Conservation (phyloP, 2,329 filamentous ascomycete species). For the Epichloe gansuensis region DNA sequence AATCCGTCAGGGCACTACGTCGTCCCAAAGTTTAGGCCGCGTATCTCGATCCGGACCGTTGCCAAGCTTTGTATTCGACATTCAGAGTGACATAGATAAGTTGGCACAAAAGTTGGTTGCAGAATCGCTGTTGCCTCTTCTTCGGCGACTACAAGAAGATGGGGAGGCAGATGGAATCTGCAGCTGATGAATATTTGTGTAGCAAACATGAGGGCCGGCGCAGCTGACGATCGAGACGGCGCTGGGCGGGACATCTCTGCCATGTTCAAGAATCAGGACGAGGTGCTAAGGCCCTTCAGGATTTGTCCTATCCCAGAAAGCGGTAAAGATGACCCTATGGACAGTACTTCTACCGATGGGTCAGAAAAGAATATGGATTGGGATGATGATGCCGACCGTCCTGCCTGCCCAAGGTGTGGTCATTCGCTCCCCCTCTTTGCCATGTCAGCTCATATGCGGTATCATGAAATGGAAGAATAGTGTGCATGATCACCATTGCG, state of each 20-base stretch:
- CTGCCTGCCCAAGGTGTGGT: conserved; percentile 36
- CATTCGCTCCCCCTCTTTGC: conserved; percentile 45
- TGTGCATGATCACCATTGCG: neutral
- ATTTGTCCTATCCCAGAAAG: conserved; percentile 26
- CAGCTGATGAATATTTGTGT: conserved; percentile 79
- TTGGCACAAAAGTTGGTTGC: conserved; percentile 57
- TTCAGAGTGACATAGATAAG: conserved; percentile 43
- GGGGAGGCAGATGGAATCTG: conserved; percentile 60
- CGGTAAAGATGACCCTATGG: conserved; percentile 14
- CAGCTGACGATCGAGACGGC: conserved; percentile 35
- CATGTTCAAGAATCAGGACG: conserved; percentile 72
- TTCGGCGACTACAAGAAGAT: conserved; percentile 61
- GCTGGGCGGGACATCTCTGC: conserved; percentile 64
- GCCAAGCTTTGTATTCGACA: conserved; percentile 60
- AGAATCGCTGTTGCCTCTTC: conserved; percentile 58
- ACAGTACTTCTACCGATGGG: conserved; percentile 12
- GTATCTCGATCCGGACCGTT: conserved; percentile 65
- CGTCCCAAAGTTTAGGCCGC: conserved; percentile 50
- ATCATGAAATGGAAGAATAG: conserved; percentile 21
- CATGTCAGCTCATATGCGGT: conserved; percentile 38
- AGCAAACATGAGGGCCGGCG: conserved; percentile 63
- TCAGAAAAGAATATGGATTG: conserved; percentile 15
- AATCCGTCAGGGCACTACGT: conserved; percentile 22
- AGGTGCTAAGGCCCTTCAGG: conserved; percentile 54
- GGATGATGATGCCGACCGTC: conserved; percentile 17